phyloP scores from a whole-genome alignment of 345 rosid genomes.

The Citrus unshiu region DNA sequence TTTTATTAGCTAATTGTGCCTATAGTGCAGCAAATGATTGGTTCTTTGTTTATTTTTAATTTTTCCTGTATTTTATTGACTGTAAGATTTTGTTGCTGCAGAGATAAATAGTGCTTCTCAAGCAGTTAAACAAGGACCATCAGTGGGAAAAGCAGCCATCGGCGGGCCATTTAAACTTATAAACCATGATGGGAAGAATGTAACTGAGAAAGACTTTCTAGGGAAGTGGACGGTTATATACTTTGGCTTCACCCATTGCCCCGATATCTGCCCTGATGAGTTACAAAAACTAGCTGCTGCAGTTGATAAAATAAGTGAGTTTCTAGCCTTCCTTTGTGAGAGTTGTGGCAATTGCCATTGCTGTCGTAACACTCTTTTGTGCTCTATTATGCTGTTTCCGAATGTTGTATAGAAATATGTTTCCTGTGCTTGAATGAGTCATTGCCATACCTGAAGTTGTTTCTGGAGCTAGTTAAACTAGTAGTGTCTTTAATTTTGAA shows the following conservation, averaged over 20 bases:
- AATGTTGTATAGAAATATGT: neutral
- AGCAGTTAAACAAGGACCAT: constrained; percentile 93
- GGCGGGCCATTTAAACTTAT: constrained; percentile 91
- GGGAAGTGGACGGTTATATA: constrained; percentile 90
- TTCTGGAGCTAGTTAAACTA: neutral
- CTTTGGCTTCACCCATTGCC: constrained; percentile 99
- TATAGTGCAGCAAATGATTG: neutral
- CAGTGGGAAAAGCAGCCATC: constrained; percentile 89
- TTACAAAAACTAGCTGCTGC: constrained; percentile 78
- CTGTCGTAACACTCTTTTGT: neutral
- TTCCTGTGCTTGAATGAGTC: neutral
- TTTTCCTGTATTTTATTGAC: neutral
- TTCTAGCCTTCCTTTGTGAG: neutral
- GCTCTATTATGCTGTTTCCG: neutral
- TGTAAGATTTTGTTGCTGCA: constrained; percentile 25
- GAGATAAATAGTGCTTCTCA: constrained; percentile 64
- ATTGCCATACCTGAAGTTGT: neutral
- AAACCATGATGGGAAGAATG: constrained; percentile 76
- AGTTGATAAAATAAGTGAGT: constrained; percentile 88
- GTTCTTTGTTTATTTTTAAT: neutral
- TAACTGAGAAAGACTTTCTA: constrained; percentile 73
- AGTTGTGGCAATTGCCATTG: neutral
- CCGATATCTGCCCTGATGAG: constrained; percentile 98
- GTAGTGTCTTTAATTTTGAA: neutral
- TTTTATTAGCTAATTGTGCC: neutral